Evolutionary conservation across 1,284 basidiomycete species (phyloP).

Genomic region (Afroboletus lepidellus): DNA sequence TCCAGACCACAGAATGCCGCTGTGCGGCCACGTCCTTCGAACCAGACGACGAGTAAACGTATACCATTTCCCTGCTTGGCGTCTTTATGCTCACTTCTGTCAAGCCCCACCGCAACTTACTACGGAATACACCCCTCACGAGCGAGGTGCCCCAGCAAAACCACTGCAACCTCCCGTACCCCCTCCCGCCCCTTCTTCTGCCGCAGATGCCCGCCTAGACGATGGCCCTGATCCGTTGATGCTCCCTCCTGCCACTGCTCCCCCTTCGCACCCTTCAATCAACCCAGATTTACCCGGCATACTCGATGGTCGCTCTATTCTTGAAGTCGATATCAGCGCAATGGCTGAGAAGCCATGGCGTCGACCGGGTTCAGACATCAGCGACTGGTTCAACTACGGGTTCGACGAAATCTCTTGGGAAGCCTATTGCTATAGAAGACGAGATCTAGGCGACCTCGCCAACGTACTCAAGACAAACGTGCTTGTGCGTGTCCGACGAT

Average conservation of each 20-base stretch:
- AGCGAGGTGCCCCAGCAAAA: constrained; percentile 50
- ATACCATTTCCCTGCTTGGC: constrained; percentile 8
- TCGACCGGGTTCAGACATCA: constrained; percentile 87
- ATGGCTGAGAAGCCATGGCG: constrained; percentile 93
- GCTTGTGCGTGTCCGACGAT: constrained; percentile 51
- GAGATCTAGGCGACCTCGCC: constrained; percentile 78
- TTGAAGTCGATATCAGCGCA: constrained; percentile 84
- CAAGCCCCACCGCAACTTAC: constrained; percentile 59
- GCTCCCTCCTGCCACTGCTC: constrained; percentile 63
- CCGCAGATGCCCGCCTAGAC: constrained; percentile 33
- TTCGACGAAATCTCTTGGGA: constrained; percentile 98
- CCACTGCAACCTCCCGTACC: constrained; percentile 17
- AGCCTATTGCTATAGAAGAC: constrained; percentile 83
- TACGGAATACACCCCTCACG: constrained; percentile 88
- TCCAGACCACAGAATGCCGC: constrained; percentile 33
- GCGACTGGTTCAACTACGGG: constrained; percentile 99
- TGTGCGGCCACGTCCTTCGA: constrained; percentile 23
- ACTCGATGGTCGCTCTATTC: constrained; percentile 78
- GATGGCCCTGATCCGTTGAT: constrained; percentile 61
- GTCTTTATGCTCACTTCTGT: constrained; percentile 14
- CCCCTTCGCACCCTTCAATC: constrained; percentile 74
- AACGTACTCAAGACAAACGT: constrained; percentile 76
- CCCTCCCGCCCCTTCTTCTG: constrained; percentile 20
- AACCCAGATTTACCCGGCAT: constrained; percentile 67
- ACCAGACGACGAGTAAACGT: constrained; percentile 35